Evolutionary conservation across 225 moss, liverwort and hornwort species (phyloP), one percentile per base, ranked within the genome.

Genomic region (Takakia lepidozioides): DNA sequence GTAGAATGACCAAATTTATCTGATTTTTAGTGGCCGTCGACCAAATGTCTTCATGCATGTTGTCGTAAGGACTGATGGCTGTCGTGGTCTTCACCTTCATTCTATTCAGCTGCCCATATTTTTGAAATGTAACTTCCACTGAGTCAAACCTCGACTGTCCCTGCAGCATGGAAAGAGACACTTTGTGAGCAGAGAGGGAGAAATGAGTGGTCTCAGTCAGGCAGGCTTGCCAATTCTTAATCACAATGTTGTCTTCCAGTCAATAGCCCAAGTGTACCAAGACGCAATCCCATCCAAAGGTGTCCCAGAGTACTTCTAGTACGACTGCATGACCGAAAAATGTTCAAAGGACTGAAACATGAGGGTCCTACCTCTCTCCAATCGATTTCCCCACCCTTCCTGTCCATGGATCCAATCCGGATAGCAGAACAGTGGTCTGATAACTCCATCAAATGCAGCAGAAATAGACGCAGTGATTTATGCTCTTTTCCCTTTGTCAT

Each of bases 361-460:
- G 32, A 19, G 32, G 25, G 13, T 45, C 10, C 59, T 48, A 73
- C 64, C 78, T 70, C 54, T 24, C 51, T 44, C 34, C 38, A 46
- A 21, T 48, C 57, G 14, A 52, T 19, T 19, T 58, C 27, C 10
- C 49, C 48, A 20, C 68, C 51, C 18, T 28, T 61, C 22, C 19
- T 51, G 32, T 65, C 54, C 36, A 63, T 43, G 28, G 64, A 32
- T 17, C 69, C 59, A 66, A 52, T 81, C 2, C 59, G 67, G 35
- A 84, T 65, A 24, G 84, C 63, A 16, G 78, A 75, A 2, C 73
- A 64, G 35, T 84, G 79, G 37, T 85, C 80, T 23, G 88, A 71
- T 29, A 65, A 58, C 54, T 76, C 74, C 3, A 68, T 51, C 54
- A 89, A 60, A 71, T 82, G 85, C 40, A 89, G 62, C 47, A 71